Percentiles rank a stretch among this genome's conserved stretches.
phyloP scores from a whole-genome alignment of 768 basidiomycete genomes.

The Mycena vulgaris region DNA sequence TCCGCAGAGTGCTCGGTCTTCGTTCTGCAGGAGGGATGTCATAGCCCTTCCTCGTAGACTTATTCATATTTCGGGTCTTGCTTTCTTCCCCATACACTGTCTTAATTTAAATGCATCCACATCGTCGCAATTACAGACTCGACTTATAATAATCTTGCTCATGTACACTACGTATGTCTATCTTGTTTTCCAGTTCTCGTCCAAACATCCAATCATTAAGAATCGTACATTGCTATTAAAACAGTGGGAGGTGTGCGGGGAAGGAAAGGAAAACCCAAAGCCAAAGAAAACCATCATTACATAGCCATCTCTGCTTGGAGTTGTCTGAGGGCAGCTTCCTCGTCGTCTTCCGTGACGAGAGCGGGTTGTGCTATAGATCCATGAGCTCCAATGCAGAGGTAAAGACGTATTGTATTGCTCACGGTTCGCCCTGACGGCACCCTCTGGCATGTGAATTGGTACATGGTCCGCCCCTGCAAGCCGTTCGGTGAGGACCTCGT shows the following conservation, averaged over 20 bases:
- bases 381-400: neutral
- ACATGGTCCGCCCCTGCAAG: constrained; percentile 91
- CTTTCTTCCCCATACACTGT: constrained; percentile 41
- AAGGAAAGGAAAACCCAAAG: constrained; percentile 38
- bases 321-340: constrained; percentile 90
- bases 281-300: constrained; percentile 56
- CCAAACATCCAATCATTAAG: constrained; percentile 44
- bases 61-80: constrained; percentile 46
- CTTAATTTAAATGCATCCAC: constrained; percentile 48
- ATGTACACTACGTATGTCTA: constrained; percentile 42
- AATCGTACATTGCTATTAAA: constrained; percentile 44
- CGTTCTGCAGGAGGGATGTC: constrained; percentile 60
- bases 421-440: constrained; percentile 66
- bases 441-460: constrained; percentile 86
- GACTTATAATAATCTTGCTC: constrained; percentile 39
- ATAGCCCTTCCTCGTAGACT: constrained; percentile 47
- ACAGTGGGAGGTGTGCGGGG: constrained; percentile 38
- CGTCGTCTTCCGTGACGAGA: constrained; percentile 84
- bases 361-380: constrained; percentile 48
- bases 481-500: constrained; percentile 89
- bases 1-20: constrained; percentile 89
- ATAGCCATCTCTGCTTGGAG: constrained; percentile 92
- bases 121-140: constrained; percentile 47
- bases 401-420: constrained; percentile 45
- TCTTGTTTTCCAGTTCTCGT: constrained; percentile 33